Evolutionary conservation across 108 stramenopile genomes (phyloP).

Genomic region (Cyclotella cryptica): DNA sequence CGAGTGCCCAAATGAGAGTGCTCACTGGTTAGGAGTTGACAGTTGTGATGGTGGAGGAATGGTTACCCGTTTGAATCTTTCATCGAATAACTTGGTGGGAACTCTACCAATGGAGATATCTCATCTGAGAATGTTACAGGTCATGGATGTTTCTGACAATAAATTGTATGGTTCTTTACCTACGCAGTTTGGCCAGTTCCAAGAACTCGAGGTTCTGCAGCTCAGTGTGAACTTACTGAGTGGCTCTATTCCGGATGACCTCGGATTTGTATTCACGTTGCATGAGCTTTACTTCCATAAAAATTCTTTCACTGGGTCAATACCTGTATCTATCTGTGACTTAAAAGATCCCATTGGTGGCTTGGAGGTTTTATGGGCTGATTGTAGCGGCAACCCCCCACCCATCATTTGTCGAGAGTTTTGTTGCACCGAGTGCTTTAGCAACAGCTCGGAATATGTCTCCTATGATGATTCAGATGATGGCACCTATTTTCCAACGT

Average conservation of each 20-base stretch:
- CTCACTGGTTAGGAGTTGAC: slow-evolving; percentile 40
- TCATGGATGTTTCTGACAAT: slow-evolving; percentile 35
- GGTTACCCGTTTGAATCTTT: slow-evolving; percentile 40
- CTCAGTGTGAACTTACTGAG: slow-evolving; percentile 33
- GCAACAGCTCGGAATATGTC: neutral
- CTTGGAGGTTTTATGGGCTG: slow-evolving; percentile 60
- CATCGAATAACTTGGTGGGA: slow-evolving; percentile 49
- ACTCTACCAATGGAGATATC: slow-evolving; percentile 27
- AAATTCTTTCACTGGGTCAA: slow-evolving; percentile 32
- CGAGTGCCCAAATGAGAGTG: slow-evolving; percentile 23
- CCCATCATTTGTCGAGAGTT: slow-evolving; percentile 17
- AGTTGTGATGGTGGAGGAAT: slow-evolving; percentile 40
- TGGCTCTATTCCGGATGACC: slow-evolving; percentile 48
- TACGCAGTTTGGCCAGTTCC: slow-evolving; percentile 40
- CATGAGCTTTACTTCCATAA: slow-evolving; percentile 43
- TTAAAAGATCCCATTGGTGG: slow-evolving; percentile 13
- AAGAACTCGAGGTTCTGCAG: slow-evolving; percentile 29
- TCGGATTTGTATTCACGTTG: slow-evolving; percentile 47
- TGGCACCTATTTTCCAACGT: slow-evolving; percentile 2
- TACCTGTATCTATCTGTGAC: slow-evolving; percentile 33
- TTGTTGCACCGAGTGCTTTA: slow-evolving; percentile 40
- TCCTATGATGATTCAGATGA: neutral
- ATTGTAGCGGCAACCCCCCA: slow-evolving; percentile 56
- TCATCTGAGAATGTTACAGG: slow-evolving; percentile 19
- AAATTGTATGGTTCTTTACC: slow-evolving; percentile 44